Evolutionary conservation across 352 stramenopile species (phyloP).

Genomic region (Globisporangium solare): DNA sequence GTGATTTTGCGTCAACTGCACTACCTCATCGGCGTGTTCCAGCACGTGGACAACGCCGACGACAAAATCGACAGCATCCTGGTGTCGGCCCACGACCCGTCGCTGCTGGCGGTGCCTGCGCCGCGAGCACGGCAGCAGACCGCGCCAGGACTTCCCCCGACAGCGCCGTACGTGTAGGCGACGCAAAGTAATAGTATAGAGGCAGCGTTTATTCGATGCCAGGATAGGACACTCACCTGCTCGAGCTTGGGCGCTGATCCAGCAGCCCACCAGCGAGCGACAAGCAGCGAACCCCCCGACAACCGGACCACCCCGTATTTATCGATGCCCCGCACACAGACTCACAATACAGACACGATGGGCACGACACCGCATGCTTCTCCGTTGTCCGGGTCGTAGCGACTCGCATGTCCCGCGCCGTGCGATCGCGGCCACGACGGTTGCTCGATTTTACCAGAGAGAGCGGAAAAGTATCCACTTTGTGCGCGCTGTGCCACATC

Average conservation of each 20-base stretch:
- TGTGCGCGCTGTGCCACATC: too few species aligned
- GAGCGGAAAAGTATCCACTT: too few species aligned
- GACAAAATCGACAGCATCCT: constrained; percentile 56
- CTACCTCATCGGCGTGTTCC: constrained; percentile 68
- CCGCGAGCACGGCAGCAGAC: constrained; percentile 17
- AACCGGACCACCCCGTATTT: too few species aligned
- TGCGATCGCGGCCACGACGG: too few species aligned
- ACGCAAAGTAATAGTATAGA: constrained; percentile 8
- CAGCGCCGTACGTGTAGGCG: not conserved
- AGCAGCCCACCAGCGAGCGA: too few species aligned
- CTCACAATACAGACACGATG: too few species aligned
- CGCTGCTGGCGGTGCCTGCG: constrained; percentile 10
- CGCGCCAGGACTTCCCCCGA: constrained; percentile 12
- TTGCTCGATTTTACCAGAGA: too few species aligned
- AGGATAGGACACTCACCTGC: constrained; percentile 2
- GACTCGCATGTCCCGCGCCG: too few species aligned
- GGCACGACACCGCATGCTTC: not conserved
- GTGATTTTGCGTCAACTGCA: constrained; percentile 64
- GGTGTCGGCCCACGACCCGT: constrained; percentile 39
- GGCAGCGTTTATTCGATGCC: constrained; percentile 1
- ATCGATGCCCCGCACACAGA: too few species aligned
- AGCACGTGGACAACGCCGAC: constrained; percentile 61
- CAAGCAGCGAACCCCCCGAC: too few species aligned
- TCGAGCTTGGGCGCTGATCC: not conserved
- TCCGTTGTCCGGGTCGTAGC: too few species aligned